Base-by-base conservation (phyloP, 83 land plant species). In the Isoetes engelmannii region DNA sequence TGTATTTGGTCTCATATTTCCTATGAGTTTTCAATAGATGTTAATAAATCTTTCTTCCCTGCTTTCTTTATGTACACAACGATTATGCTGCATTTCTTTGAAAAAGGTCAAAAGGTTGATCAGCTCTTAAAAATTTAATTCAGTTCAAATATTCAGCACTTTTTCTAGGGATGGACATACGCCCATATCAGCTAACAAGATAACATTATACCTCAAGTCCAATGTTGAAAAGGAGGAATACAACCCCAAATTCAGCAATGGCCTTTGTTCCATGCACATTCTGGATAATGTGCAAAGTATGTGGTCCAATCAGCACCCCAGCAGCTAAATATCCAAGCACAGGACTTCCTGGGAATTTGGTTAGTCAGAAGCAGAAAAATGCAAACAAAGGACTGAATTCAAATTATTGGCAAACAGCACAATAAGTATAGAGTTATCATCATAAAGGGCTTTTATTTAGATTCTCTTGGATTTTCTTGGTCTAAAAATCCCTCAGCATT, bases 161-260 rank as follows among this genome's bases (percentile, higher is more conserved):
- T 59, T 59, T 15, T 12, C 55, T 15, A 12, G 55, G 15, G 2
- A 12, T 51, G 0, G 12, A 51, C 12, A 43, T 9, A 43, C 1
- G 8, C 1, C 3, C 7, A 41, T 65, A 42, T 18, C 54, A 41
- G 8, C 13, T 19, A 42, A 9, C 67, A 65, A 67, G 10, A 45
- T 71, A 15, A 47, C 45, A 45, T 17, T 63, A 13, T 69, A 95
- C 99, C 99, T 95, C 99, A 74, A 95, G 97, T 43, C 99, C 99
- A 85, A 95, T 95, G 69, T 95, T 95, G 73, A 95, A 95, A 18
- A 95, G 79, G 64, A 95, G 73, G 67, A 95, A 95, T 17, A 95
- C 99, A 63, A 95, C 99, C 48, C 99, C 99, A 86, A 95, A 95
- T 75, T 95, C 99, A 46, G 97, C 99, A 73, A 95, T 86, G 6